Evolutionary conservation across 108 stramenopile genomes (phyloP), one percentile per base, ranked within the genome.

Genomic region (Nannochloropsis granulata): DNA sequence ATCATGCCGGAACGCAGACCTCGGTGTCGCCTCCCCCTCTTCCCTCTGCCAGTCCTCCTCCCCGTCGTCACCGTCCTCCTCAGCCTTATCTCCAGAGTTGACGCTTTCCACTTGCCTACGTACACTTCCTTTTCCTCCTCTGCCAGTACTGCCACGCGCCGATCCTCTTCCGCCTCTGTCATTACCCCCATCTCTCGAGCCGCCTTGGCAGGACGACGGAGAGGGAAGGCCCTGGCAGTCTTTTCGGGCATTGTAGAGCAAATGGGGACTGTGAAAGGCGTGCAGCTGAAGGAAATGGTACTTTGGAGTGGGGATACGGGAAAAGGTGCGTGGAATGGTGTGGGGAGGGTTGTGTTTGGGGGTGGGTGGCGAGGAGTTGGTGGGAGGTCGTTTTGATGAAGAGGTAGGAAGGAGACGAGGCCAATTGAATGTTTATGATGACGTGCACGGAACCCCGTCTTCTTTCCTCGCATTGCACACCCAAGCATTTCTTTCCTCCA

Each of bases 201-300:
- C 56, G 11, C 56, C 56, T 71, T n/a, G 56, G 56, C 56, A 16
- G 56, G 56, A n/a, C 56, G 56, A 71, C 56, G 11, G 56, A 16
- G 56, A n/a, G 56, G 56, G 56, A 71, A 71, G 56, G 56, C 56
- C 56, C 56, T 71, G 56, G 56, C 56, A 5, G 21, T 99, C 97
- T 99, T 99, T 90, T 96, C 96, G 12, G 98, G 98, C 44, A 99
- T 99, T 87, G 93, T 99, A 14, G 98, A 99, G 90, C 97, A 98
- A 91, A 97, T 97, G 95, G 98, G 98, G 13, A 88, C 85, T 16
- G 95, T 99, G 24, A 86, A 94, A 12, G 91, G 92, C 0, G 84
- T 98, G 71, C 90, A 91, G 79, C 88, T 92, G 82, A 91, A 93
- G 71, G 95, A 95, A 82, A 94, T 98, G 93, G 79, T 84, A 26